These are phyloP conservation scores for Pyrenochaeta sp. DNA, from an alignment of 2,329 filamentous ascomycete species.

Conservation along the genomic window DNA sequence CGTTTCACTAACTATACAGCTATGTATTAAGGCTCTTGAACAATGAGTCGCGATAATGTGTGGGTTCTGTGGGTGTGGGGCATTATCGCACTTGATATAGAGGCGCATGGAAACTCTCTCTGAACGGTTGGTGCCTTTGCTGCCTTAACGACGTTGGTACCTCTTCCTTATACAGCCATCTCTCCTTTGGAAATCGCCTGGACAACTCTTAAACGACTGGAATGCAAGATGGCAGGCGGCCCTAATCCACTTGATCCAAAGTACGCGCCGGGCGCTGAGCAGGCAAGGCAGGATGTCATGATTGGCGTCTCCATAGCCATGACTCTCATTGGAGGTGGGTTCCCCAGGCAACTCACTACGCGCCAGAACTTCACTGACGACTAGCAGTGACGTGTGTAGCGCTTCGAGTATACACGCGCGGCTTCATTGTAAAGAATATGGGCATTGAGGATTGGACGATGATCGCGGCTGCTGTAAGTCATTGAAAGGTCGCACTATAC, in stretches of 20 bases:
- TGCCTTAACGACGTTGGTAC: slow-evolving; percentile 1
- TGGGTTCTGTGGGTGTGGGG: slow-evolving; percentile 1
- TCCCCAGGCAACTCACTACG: neutral
- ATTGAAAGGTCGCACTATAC: neutral
- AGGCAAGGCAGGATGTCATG: slow-evolving; percentile 26
- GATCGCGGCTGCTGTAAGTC: slow-evolving; percentile 29
- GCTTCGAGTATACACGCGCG: slow-evolving; percentile 32
- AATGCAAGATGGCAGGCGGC: slow-evolving; percentile 14
- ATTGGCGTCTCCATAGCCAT: slow-evolving; percentile 22
- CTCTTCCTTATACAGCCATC: neutral
- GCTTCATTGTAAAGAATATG: slow-evolving; percentile 33
- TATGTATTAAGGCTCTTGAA: slow-evolving; percentile 13
- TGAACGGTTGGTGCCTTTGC: neutral
- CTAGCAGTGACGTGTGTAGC: slow-evolving; percentile 22
- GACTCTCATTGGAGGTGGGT: slow-evolving; percentile 28
- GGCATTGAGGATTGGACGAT: slow-evolving; percentile 39
- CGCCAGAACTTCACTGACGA: neutral
- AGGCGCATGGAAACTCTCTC: neutral
- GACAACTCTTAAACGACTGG: neutral
- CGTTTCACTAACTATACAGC: slow-evolving; percentile 23
- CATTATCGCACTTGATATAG: slow-evolving; percentile 7
- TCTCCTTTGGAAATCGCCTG: neutral
- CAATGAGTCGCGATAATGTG: neutral
- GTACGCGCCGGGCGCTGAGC: slow-evolving; percentile 18
- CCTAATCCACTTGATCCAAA: slow-evolving; percentile 14